Evolutionary conservation across 352 stramenopile species (phyloP).

Genomic region (Halophytophthora polymorphica): DNA sequence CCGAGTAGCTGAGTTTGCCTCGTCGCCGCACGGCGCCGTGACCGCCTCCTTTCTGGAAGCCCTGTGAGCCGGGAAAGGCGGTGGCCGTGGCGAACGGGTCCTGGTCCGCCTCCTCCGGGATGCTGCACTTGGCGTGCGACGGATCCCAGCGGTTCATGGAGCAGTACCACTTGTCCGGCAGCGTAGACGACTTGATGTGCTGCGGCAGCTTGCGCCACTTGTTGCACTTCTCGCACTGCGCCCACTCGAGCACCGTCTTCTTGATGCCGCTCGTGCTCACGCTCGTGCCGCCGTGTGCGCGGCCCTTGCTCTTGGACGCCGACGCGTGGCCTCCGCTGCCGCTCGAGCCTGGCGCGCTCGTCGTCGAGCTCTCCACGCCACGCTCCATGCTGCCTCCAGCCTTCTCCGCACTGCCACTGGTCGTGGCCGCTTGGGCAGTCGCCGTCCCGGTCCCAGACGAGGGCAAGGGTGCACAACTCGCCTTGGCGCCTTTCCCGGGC

Average conservation of each 20-base stretch:
- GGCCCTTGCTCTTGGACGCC: slow-evolving; percentile 18
- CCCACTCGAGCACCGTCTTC: slow-evolving; percentile 91
- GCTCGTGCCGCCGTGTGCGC: slow-evolving; percentile 2
- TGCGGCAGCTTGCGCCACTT: slow-evolving; percentile 95
- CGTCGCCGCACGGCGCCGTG: slow-evolving; percentile 35
- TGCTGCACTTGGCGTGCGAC: slow-evolving; percentile 65
- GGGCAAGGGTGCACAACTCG: neutral
- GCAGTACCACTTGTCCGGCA: slow-evolving; percentile 97
- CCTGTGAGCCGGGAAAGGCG: slow-evolving; percentile 40
- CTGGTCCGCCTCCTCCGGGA: slow-evolving; percentile 75
- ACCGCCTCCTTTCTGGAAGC: slow-evolving; percentile 45
- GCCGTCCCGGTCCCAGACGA: slow-evolving; percentile 11
- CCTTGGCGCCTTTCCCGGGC: slow-evolving; percentile 23
- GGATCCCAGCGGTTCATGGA: slow-evolving; percentile 94
- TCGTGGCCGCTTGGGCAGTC: neutral
- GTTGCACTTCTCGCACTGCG: slow-evolving; percentile 94
- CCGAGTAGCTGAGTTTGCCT: slow-evolving; percentile 80
- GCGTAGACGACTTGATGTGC: slow-evolving; percentile 87
- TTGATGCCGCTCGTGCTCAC: slow-evolving; percentile 33
- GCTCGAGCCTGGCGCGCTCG: slow-evolving; percentile 2
- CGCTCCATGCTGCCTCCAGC: slow-evolving; percentile 2
- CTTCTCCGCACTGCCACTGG: slow-evolving; percentile 6
- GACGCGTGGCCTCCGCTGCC: slow-evolving; percentile 2
- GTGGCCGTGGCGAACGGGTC: slow-evolving; percentile 52
- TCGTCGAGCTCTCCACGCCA: too few relatives aligned